Percentiles rank a stretch among this genome's conserved stretches.
Evolutionary conservation across 352 stramenopile genomes (phyloP).

Genomic region (Globisporangium viniferum): DNA sequence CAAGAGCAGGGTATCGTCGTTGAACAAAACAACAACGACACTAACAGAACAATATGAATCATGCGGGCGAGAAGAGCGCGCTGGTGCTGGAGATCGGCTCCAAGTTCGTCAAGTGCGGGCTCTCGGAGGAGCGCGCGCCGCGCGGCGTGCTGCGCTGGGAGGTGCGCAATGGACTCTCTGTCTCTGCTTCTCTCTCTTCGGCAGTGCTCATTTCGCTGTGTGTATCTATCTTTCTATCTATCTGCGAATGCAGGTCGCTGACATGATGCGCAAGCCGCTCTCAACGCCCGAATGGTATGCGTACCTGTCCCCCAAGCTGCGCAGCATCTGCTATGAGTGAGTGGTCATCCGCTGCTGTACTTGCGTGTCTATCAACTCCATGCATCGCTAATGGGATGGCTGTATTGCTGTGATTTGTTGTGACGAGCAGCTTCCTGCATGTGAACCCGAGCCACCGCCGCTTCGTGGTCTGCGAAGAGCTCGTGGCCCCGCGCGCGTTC

Average conservation of each 20-base stretch:
- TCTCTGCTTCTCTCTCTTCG: neutral
- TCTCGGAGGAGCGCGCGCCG: conserved; percentile 74
- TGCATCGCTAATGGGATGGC: neutral
- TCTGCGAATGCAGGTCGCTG: conserved; percentile 34
- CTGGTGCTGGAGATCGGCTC: conserved; percentile 78
- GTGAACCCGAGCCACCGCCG: conserved; percentile 72
- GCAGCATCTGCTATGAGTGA: conserved; percentile 72
- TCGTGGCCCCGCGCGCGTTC: conserved; percentile 57
- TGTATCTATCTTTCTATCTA: neutral
- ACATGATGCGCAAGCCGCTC: conserved; percentile 41
- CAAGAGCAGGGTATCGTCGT: neutral
- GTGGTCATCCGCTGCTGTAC: conserved; percentile 12
- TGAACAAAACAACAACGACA: neutral
- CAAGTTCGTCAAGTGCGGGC: conserved; percentile 62
- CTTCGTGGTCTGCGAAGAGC: conserved; percentile 79
- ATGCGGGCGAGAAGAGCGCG: conserved; percentile 46
- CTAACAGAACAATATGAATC: conserved; percentile 16
- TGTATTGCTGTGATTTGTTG: neutral
- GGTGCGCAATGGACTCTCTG: conserved; percentile 22
- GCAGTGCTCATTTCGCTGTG: neutral
- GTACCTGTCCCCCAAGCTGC: conserved; percentile 58
- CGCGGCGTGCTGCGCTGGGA: conserved; percentile 67
- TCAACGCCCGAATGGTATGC: conserved; percentile 36
- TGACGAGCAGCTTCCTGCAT: conserved; percentile 43
- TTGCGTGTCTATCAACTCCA: neutral